Base-by-base conservation (phyloP, 2,329 filamentous ascomycete genomes). In the Colletotrichum cuscutae region DNA sequence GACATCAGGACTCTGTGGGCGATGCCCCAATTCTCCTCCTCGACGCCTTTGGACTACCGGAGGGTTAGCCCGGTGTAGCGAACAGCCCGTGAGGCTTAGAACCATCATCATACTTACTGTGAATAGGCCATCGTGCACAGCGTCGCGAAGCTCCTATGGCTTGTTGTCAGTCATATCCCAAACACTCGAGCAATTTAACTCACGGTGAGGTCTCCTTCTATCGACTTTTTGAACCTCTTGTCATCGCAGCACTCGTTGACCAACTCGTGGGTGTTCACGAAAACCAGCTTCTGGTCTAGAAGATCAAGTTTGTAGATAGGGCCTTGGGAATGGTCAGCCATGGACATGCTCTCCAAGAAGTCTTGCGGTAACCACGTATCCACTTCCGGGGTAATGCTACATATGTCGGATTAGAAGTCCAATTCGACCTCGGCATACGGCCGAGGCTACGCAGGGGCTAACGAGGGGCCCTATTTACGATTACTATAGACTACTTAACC, bases 1-100 rank as follows among this genome's bases (percentile, higher is more conserved):
- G 92, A 91, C 77, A 92, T 88, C 66, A 94, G 82, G 11, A 91
- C 82, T 24, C 90, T 84, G 77, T 94, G 89, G 30, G 93, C 92
- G 73, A 92, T 86, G 24, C 85, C 65, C 75, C 76, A 77, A 32
- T 71, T 73, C 52, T 71, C 68, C 37, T 77, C 72, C 15, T 69
- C 75, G 6, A 53, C 60, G 3, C 65, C 56, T 35, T 61, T 72
- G 9, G 54, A 53, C 57, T 68, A 11, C 5, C 11, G 6, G 1
- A 12, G 5, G 35, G 35, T 61, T 7, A 37, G 22, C 1, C 3
- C 24, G 13, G 13, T 6, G 1, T 2, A 26, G 2, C 3, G 0
- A 28, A 24, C 30, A 42, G 13, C 37, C 13, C 2, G 13, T 15
- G 5, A 42, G 37, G 19, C 4, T 4, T 11, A 26, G 32, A 5